phyloP scores from a whole-genome alignment of 2,329 filamentous ascomycete genomes.

The Endoconidiophora polonica region DNA sequence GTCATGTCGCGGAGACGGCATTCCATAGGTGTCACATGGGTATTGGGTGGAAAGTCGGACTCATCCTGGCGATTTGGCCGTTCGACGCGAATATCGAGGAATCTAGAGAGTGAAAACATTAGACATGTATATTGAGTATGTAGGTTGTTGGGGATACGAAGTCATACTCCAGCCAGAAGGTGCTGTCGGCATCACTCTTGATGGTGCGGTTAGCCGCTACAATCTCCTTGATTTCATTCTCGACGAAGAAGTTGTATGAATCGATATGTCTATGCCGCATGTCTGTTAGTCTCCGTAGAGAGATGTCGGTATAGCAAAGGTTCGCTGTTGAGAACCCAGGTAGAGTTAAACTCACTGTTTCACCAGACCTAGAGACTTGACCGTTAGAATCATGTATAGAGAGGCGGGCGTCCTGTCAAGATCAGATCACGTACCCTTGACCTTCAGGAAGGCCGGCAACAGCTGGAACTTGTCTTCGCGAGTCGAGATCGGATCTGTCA shows the following conservation, averaged over 20 bases:
- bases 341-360: conserved; percentile 11
- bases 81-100: conserved; percentile 78
- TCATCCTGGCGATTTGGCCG: conserved; percentile 64
- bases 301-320: background rate
- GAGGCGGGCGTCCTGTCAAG: background rate
- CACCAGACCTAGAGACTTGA: conserved; percentile 8
- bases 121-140: background rate
- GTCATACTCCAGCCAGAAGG: conserved; percentile 65
- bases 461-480: conserved; percentile 90
- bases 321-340: conserved; percentile 12
- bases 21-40: conserved; percentile 82
- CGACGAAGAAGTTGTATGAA: conserved; percentile 96
- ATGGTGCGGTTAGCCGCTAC: conserved; percentile 80
- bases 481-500: conserved; percentile 47
- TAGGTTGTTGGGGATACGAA: background rate
- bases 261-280: conserved; percentile 57
- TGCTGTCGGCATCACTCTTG: conserved; percentile 78
- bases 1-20: conserved; percentile 93
- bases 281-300: background rate
- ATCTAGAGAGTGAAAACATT: conserved; percentile 23
- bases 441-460: conserved; percentile 90
- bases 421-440: conserved; percentile 50
- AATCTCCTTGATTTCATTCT: conserved; percentile 93
- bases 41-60: conserved; percentile 51
- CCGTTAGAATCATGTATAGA: background rate